phyloP scores from a whole-genome alignment of 768 basidiomycete genomes.

The Auriscalpium microsporum region DNA sequence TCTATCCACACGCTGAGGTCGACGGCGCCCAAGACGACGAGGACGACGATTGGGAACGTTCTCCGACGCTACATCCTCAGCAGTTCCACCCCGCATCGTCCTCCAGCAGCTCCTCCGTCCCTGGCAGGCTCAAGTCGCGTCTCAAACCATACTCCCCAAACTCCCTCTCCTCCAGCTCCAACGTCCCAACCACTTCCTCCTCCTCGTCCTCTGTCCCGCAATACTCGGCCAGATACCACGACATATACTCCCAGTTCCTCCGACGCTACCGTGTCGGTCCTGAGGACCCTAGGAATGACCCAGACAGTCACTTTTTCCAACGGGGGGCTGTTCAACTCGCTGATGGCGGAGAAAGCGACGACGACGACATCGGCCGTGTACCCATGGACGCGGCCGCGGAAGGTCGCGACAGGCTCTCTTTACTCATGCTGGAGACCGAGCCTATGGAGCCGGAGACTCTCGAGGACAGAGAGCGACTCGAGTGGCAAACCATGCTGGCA shows the following conservation, averaged over 20 bases:
- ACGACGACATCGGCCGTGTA: slow-evolving; percentile 49
- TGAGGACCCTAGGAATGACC: slow-evolving; percentile 71
- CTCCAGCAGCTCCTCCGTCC: slow-evolving; percentile 9
- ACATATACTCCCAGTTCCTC: slow-evolving; percentile 76
- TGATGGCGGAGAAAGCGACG: slow-evolving; percentile 67
- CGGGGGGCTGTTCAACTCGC: slow-evolving; percentile 59
- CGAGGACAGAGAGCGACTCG: slow-evolving; percentile 74
- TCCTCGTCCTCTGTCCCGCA: slow-evolving; percentile 21
- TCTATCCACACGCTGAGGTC: slow-evolving; percentile 58
- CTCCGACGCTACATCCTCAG: slow-evolving; percentile 14
- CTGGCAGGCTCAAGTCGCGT: slow-evolving; percentile 16
- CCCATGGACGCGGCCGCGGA: slow-evolving; percentile 36
- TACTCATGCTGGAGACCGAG: slow-evolving; percentile 52
- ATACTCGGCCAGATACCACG: slow-evolving; percentile 36
- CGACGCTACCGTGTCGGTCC: slow-evolving; percentile 61
- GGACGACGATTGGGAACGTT: slow-evolving; percentile 34
- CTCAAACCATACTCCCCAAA: slow-evolving; percentile 12
- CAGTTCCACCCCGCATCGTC: slow-evolving; percentile 16
- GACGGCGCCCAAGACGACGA: slow-evolving; percentile 35
- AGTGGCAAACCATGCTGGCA: slow-evolving; percentile 94
- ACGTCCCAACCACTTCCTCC: slow-evolving; percentile 20
- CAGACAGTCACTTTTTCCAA: slow-evolving; percentile 78
- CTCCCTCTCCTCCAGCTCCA: slow-evolving; percentile 14
- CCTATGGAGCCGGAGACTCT: slow-evolving; percentile 57
- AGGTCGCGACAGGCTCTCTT: slow-evolving; percentile 41